Evolutionary conservation across 148 eudicot genomes (phyloP), one percentile per base, ranked within the genome.

Genomic region (Pouteria glomerata): DNA sequence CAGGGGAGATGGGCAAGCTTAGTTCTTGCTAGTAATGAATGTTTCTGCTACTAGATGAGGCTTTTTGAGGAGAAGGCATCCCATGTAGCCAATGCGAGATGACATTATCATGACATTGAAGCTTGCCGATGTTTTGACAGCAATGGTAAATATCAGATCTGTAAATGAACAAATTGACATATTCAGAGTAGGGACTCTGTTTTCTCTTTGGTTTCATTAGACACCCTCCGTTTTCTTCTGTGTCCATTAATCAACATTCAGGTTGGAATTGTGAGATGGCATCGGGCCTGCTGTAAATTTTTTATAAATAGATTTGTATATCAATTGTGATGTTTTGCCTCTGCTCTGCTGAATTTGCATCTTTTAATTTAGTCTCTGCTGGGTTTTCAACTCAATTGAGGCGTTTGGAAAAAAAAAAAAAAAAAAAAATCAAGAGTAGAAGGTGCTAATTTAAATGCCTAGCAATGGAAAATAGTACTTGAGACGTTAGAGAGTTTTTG

Each of bases 141-240:
- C 66, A 57, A 63, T 47, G 41, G 66, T 59, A 62, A 45, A 66
- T 57, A 64, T 65, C 70, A 26, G 70, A 71, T 76, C 63, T 81
- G 83, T 79, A 77, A 74, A 82, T 82, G 68, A 62, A 65, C 73
- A 61, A 71, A 71, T 58, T 76, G 61, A 45, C 58, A 34, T 68
- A 21, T 67, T 60, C 72, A 74, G 76, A 71, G 75, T 69, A 74
- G 71, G 60, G 39, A 57, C 48, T 19, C 44, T 50, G 57, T 52
- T 64, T 39, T 42, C n/a, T n/a, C n/a, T 70, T 70, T 35, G 79
- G 68, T 77, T 72, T 72, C 31, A 45, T 59, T 77, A 72, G 75
- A 71, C 71, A 53, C 55, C 30, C 13, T 66, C 48, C 16, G 69
- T 63, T 50, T 59, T 45, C 39, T 57, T 44, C 21, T 59, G 44